Evolutionary conservation across 2,329 filamentous ascomycete species (phyloP).

Genomic region (Lachnellula cervina): DNA sequence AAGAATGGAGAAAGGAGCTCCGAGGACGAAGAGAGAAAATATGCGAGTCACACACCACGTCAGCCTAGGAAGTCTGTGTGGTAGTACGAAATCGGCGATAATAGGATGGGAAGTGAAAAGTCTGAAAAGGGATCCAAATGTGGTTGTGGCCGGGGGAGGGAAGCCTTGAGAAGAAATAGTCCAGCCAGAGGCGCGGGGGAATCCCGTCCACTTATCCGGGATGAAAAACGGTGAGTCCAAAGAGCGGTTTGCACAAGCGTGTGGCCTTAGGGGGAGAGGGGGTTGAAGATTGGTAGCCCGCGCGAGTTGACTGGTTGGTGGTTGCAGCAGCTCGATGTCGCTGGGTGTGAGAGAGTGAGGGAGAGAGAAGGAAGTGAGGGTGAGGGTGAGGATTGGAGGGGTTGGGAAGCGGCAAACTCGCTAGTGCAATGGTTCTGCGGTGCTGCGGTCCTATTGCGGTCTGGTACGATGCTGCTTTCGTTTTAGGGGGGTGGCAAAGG

Average conservation of each 20-base stretch:
- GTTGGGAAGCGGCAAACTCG: conserved; percentile 5
- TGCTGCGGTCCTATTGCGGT: conserved; percentile 1
- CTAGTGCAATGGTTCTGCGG: not conserved
- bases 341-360: not conserved
- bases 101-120: conserved; percentile 16
- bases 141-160: conserved; percentile 10
- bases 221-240: conserved; percentile 17
- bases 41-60: conserved; percentile 32
- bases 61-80: conserved; percentile 27
- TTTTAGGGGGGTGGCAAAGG: not conserved
- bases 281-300: no score
- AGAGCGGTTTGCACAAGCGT: conserved; percentile 10
- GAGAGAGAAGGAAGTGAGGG: conserved; percentile 2
- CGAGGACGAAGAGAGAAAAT: conserved; percentile 27
- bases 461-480: conserved; percentile 11
- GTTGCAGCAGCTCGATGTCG: conserved; percentile 1
- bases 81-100: conserved; percentile 21
- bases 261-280: not conserved
- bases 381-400: conserved; percentile 5
- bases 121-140: conserved; percentile 18
- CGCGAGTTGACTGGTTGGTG: conserved; percentile 7
- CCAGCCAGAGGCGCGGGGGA: conserved; percentile 6
- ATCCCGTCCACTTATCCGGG: conserved; percentile 22
- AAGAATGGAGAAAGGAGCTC: conserved; percentile 28
- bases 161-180: conserved; percentile 28